Percentiles rank a stretch among this genome's conserved stretches.
These are phyloP conservation scores for Luffa acutangula DNA, from an alignment of 306 rosid genomes.

Conservation along the genomic window DNA sequence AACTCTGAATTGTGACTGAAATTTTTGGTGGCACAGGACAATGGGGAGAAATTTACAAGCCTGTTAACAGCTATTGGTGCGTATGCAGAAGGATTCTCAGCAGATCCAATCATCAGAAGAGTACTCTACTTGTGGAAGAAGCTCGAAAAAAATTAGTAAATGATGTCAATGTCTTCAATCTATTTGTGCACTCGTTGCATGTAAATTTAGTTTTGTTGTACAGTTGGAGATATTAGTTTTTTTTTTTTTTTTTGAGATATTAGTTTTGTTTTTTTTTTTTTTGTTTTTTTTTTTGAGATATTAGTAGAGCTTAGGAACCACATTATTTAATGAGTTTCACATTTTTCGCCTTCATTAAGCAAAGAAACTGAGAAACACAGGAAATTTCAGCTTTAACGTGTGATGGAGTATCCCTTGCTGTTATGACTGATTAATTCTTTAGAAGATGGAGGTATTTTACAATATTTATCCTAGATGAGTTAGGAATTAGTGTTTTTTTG, in stretches of 20 bases:
- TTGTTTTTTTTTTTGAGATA: neutral
- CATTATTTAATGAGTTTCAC: neutral
- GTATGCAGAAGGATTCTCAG: constrained; percentile 84
- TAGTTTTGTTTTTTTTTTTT: too few relatives aligned
- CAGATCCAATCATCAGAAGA: constrained; percentile 68
- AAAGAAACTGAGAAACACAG: neutral
- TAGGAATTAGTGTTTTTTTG: neutral
- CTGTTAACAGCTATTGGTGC: constrained; percentile 61
- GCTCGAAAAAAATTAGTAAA: constrained; percentile 9
- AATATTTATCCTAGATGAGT: neutral
- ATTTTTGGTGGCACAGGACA: constrained; percentile 37
- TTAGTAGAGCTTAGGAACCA: neutral
- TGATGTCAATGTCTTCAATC: neutral
- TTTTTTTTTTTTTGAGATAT: neutral
- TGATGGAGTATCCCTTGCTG: neutral
- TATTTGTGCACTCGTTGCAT: neutral
- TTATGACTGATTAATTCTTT: neutral
- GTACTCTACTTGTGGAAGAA: constrained; percentile 39
- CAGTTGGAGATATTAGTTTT: neutral
- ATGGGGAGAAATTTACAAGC: constrained; percentile 42
- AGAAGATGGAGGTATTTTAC: neutral
- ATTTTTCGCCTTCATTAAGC: neutral
- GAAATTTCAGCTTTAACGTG: neutral
- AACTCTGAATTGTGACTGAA: neutral
- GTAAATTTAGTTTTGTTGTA: neutral